Conservation (phyloP, 225 moss, liverwort and hornwort genomes). For the Ulota crispa region DNA sequence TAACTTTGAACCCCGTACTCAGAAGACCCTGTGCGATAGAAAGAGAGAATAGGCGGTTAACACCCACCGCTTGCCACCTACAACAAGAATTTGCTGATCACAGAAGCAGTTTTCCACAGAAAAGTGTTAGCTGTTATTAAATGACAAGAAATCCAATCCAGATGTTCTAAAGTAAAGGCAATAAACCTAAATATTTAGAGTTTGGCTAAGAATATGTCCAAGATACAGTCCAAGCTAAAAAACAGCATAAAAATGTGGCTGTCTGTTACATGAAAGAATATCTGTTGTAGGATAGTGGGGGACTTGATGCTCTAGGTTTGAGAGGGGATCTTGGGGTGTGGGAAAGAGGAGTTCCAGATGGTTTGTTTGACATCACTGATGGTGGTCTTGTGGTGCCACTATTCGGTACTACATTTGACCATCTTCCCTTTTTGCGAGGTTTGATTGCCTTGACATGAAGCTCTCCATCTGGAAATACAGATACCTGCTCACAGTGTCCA, state of each 20-base stretch:
- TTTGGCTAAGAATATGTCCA: background rate
- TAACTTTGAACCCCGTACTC: too few relatives aligned
- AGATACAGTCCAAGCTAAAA: background rate
- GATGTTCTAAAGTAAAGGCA: too few relatives aligned
- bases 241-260: background rate
- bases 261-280: conserved; percentile 11
- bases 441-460: conserved; percentile 61
- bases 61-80: too few relatives aligned
- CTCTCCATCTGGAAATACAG: conserved; percentile 82
- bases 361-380: conserved; percentile 37
- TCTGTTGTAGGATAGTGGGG: conserved; percentile 29
- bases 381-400: conserved; percentile 21
- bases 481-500: conserved; percentile 42
- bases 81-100: too few relatives aligned
- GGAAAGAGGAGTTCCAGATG: conserved; percentile 8
- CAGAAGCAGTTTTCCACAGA: too few relatives aligned
- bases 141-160: too few relatives aligned
- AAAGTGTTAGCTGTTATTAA: too few relatives aligned
- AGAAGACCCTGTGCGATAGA: too few relatives aligned
- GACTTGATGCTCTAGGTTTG: conserved; percentile 30
- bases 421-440: conserved; percentile 60
- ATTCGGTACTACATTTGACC: conserved; percentile 47
- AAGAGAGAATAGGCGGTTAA: too few relatives aligned
- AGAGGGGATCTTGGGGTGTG: conserved; percentile 32
- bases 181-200: too few relatives aligned